A percentile compares a stretch with the other conserved stretches of the same genome.
These are phyloP conservation scores for Yamadazyma dendronema DNA, from an alignment of 1,139 yeast genomes.

Conservation along the genomic window DNA sequence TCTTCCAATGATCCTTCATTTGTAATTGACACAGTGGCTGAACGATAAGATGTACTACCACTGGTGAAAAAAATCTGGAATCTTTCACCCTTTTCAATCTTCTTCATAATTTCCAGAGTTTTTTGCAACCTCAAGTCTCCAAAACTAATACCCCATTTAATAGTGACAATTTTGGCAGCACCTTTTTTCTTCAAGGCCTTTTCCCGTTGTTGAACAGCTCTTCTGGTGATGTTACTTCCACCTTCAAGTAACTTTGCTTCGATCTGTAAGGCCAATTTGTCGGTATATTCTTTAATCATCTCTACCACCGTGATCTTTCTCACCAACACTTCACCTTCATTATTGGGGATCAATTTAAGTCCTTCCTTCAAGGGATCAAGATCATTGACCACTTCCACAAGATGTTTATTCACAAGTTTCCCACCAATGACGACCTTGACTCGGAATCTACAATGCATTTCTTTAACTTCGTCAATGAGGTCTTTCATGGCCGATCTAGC, in stretches of 20 bases:
- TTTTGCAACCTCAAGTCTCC: conserved; percentile 43
- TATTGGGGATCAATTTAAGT: conserved; percentile 23
- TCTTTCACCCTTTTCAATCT: conserved; percentile 33
- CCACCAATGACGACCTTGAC: conserved; percentile 31
- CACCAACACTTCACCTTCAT: conserved; percentile 27
- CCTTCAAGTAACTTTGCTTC: conserved; percentile 32
- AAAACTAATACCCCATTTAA: conserved; percentile 40
- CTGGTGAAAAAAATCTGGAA: conserved; percentile 31
- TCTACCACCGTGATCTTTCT: conserved; percentile 26
- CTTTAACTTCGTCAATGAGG: conserved; percentile 28
- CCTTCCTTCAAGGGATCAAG: conserved; percentile 33
- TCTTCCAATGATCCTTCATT: background rate
- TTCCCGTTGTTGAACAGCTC: conserved; percentile 27
- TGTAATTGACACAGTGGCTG: background rate
- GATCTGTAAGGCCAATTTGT: conserved; percentile 31
- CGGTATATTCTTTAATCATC: conserved; percentile 34
- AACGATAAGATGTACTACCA: conserved; percentile 10
- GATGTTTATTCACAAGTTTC: conserved; percentile 21
- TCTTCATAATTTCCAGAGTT: conserved; percentile 29
- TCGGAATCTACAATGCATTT: conserved; percentile 19
- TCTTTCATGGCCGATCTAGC: conserved; percentile 31
- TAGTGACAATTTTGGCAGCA: conserved; percentile 31
- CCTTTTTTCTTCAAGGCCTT: conserved; percentile 36
- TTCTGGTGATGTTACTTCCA: conserved; percentile 36
- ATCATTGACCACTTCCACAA: conserved; percentile 31